Percentiles rank a stretch among this genome's conserved stretches.
Conservation (phyloP, 495 filamentous ascomycete species). For the Apodospora peruviana region DNA sequence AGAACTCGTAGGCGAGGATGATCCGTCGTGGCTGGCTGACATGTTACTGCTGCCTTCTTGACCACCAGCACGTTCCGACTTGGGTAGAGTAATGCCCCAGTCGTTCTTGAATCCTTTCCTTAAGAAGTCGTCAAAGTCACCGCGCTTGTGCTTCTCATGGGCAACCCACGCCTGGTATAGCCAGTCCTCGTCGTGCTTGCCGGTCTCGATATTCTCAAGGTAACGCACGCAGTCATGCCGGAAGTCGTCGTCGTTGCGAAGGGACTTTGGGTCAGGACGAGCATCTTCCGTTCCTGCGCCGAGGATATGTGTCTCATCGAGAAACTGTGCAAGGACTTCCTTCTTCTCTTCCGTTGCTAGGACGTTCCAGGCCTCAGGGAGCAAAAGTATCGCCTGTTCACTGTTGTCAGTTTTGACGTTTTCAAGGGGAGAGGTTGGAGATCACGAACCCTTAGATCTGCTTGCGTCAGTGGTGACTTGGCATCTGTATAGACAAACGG, state of each 20-base stretch:
- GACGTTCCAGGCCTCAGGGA: slow-evolving; percentile 52
- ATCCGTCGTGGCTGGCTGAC: no score
- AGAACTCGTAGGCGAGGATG: no score
- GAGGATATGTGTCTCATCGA: slow-evolving; percentile 37
- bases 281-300: slow-evolving; percentile 24
- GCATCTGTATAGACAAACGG: slow-evolving; percentile 51
- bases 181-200: slow-evolving; percentile 63
- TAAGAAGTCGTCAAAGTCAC: slow-evolving; percentile 67
- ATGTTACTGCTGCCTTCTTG: no score
- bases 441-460: slow-evolving; percentile 51
- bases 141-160: slow-evolving; percentile 53
- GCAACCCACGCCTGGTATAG: slow-evolving; percentile 57
- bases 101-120: slow-evolving; percentile 59
- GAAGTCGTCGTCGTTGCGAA: slow-evolving; percentile 41
- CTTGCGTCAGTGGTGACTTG: slow-evolving; percentile 47
- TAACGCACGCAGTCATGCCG: slow-evolving; percentile 38
- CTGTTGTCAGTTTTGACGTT: slow-evolving; percentile 3
- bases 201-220: slow-evolving; percentile 50
- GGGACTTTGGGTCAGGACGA: slow-evolving; percentile 27
- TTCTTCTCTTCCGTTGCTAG: slow-evolving; percentile 51
- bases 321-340: slow-evolving; percentile 52
- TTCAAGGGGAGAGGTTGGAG: background rate
- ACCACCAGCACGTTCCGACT: no score
- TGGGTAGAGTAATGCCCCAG: slow-evolving; percentile 60
- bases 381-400: slow-evolving; percentile 49